A percentile compares a stretch with the other conserved stretches of the same genome.
These are phyloP conservation scores for Chlamydomonas sp. DNA, from an alignment of 139 green algal species.

Conservation along the genomic window DNA sequence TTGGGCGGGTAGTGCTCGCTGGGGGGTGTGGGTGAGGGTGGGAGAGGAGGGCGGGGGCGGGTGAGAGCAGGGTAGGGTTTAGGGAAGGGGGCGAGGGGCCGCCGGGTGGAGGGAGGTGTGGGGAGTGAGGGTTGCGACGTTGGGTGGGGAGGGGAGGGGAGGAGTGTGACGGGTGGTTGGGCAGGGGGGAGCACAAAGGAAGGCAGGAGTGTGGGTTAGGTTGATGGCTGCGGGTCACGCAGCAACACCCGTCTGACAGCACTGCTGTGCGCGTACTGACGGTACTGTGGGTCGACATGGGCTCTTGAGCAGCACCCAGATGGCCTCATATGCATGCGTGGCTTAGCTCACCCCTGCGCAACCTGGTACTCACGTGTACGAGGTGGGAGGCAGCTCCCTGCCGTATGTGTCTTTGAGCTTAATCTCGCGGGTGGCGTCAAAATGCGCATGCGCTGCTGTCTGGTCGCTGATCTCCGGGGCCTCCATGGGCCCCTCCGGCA, in stretches of 20 bases:
- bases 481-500: slow-evolving; percentile 46
- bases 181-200: too few species aligned
- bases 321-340: too few species aligned
- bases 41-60: neutral
- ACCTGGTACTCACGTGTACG: slow-evolving; percentile 41
- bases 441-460: slow-evolving; percentile 33
- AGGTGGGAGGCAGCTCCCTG: slow-evolving; percentile 20
- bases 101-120: neutral
- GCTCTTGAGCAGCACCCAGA: too few species aligned
- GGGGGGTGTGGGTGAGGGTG: neutral
- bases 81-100: neutral
- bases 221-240: too few species aligned
- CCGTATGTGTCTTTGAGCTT: slow-evolving; percentile 49
- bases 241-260: too few species aligned
- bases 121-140: neutral
- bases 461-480: slow-evolving; percentile 12
- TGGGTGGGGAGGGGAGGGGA: neutral
- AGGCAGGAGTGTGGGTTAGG: too few species aligned
- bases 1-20: slow-evolving; percentile 61
- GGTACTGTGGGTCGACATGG: too few species aligned
- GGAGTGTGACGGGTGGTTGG: too few species aligned
- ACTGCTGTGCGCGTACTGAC: too few species aligned
- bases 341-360: neutral
- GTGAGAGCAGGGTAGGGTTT: neutral
- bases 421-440: slow-evolving; percentile 45